These are phyloP conservation scores for Stachybotrys echinatus DNA, from an alignment of 2,329 filamentous ascomycete species.

Conservation along the genomic window DNA sequence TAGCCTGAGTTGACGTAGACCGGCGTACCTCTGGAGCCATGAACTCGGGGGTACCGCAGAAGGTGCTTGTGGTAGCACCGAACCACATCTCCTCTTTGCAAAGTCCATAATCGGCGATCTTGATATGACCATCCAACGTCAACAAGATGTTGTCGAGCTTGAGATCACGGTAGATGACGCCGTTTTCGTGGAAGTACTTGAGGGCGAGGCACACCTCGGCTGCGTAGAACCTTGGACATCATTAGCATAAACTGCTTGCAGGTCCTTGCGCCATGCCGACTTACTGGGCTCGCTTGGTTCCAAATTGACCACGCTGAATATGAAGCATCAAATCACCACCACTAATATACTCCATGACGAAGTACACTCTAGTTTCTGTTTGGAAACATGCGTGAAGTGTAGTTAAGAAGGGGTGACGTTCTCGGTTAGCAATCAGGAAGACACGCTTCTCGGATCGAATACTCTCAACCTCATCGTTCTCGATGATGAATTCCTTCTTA, in stretches of 20 bases:
- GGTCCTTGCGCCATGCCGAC: constrained; percentile 27
- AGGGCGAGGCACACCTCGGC: constrained; percentile 94
- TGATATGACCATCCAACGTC: constrained; percentile 94
- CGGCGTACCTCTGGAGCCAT: constrained; percentile 88
- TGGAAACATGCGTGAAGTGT: constrained; percentile 98
- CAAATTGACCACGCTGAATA: constrained; percentile 95
- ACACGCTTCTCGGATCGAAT: constrained; percentile 97
- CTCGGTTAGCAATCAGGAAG: constrained; percentile 94
- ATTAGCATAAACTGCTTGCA: constrained; percentile 9
- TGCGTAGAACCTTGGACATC: constrained; percentile 74
- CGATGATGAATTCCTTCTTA: constrained; percentile 99
- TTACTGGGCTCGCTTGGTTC: constrained; percentile 91
- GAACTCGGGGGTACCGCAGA: constrained; percentile 98
- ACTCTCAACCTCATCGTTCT: constrained; percentile 98
- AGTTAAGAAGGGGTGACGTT: constrained; percentile 90
- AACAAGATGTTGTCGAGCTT: constrained; percentile 92
- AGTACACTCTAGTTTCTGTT: constrained; percentile 96
- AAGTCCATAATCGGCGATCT: constrained; percentile 96
- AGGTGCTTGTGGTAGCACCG: constrained; percentile 91
- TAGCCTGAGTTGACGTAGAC: not conserved
- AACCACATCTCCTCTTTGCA: constrained; percentile 99
- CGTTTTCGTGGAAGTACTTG: constrained; percentile 99
- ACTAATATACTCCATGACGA: constrained; percentile 99
- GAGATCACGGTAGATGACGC: constrained; percentile 96
- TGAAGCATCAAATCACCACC: constrained; percentile 99